These are phyloP conservation scores for Nepenthes gracilis DNA, from an alignment of 148 eudicot genomes.

Conservation along the genomic window DNA sequence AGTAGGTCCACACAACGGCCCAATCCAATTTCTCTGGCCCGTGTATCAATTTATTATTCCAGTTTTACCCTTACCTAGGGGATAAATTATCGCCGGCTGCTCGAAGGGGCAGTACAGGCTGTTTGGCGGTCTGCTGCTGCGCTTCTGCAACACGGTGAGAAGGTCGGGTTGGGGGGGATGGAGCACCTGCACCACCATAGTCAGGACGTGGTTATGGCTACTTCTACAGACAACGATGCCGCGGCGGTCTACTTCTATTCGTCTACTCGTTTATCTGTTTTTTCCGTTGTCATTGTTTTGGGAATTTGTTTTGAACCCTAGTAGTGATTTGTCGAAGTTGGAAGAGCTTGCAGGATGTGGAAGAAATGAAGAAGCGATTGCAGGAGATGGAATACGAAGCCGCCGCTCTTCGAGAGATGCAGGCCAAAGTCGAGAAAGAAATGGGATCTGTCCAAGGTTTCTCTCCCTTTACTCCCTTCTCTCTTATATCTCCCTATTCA, in stretches of 20 bases:
- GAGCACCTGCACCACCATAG: too few species aligned
- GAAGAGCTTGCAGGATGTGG: conserved; percentile 27
- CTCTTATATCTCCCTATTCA: neutral
- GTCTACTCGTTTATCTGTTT: neutral
- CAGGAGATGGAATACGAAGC: conserved; percentile 72
- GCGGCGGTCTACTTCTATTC: neutral
- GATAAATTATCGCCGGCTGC: neutral
- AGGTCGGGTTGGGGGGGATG: neutral
- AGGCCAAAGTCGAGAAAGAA: conserved; percentile 61
- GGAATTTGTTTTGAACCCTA: conserved; percentile 8
- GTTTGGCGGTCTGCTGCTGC: neutral
- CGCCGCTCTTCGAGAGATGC: conserved; percentile 57
- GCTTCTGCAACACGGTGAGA: neutral
- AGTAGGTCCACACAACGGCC: neutral
- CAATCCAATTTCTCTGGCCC: neutral
- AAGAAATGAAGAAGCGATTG: conserved; percentile 49
- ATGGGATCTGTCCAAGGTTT: conserved; percentile 58
- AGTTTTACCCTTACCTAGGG: neutral
- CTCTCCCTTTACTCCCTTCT: neutral
- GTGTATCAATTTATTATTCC: too few species aligned
- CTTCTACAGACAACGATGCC: too few species aligned
- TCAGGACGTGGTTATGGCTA: too few species aligned
- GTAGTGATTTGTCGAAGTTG: neutral
- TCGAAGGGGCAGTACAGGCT: too few species aligned
- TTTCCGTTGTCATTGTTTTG: neutral